Conservation (phyloP, 257 asterid genomes). For the Solanum dulcamara region DNA sequence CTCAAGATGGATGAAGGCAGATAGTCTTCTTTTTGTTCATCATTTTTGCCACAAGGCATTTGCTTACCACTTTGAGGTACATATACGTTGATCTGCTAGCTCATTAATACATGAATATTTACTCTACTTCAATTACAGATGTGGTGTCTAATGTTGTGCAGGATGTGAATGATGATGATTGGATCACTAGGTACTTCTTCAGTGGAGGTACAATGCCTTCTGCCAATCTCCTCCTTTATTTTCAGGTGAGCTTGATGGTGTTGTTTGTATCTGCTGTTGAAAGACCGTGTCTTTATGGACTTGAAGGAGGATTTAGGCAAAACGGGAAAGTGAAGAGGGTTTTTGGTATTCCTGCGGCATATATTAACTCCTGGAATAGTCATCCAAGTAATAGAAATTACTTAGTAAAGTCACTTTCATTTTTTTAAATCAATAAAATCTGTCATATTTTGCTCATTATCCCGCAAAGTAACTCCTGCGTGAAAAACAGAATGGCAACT, state of each 20-base stretch:
- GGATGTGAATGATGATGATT: slow-evolving; percentile 82
- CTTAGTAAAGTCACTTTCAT: no score
- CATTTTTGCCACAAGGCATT: slow-evolving; percentile 84
- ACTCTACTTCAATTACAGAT: background rate
- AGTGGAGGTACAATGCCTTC: slow-evolving; percentile 95
- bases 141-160: slow-evolving; percentile 2
- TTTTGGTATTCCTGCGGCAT: background rate
- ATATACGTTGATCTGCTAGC: background rate
- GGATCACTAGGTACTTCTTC: slow-evolving; percentile 94
- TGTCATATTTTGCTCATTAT: no score
- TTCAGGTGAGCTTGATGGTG: slow-evolving; percentile 42
- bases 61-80: slow-evolving; percentile 93
- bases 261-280: background rate
- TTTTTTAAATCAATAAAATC: no score
- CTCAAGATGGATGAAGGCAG: slow-evolving; percentile 78
- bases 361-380: background rate
- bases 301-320: no score
- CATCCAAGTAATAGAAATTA: no score
- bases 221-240: slow-evolving; percentile 84
- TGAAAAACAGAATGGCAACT: background rate
- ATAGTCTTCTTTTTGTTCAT: slow-evolving; percentile 64
- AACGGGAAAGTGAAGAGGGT: background rate
- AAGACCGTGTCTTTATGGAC: no score
- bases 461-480: no score
- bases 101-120: background rate